Conservation (phyloP, 2,329 filamentous ascomycete species). For the Massarina eburnea region DNA sequence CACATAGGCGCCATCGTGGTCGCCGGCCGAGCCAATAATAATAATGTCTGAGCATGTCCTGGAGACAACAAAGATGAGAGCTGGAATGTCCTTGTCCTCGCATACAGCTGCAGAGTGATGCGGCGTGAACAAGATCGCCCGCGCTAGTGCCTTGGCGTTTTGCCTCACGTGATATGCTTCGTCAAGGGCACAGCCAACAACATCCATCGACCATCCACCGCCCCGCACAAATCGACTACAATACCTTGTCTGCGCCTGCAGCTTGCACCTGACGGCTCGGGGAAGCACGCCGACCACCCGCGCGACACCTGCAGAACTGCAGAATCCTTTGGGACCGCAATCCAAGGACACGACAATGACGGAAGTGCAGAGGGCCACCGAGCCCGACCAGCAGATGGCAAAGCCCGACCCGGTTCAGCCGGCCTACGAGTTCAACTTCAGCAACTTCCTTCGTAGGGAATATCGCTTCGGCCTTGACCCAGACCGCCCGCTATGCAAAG, state of each 20-base stretch:
- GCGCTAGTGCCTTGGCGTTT: background rate
- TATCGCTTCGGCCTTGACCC: conserved; percentile 83
- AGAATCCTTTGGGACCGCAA: background rate
- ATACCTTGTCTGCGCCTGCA: background rate
- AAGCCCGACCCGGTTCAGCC: conserved; percentile 21
- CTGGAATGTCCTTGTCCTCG: too few relatives aligned
- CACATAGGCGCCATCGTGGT: too few relatives aligned
- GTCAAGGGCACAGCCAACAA: background rate
- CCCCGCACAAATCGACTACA: background rate
- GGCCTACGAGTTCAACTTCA: conserved; percentile 76
- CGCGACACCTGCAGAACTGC: background rate
- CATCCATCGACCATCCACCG: background rate
- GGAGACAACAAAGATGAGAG: too few relatives aligned
- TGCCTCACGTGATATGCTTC: background rate
- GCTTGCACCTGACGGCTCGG: background rate
- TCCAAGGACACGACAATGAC: conserved; percentile 17
- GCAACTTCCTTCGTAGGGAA: conserved; percentile 77
- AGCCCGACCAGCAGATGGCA: conserved; percentile 31
- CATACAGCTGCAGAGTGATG: background rate
- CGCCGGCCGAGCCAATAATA: too few relatives aligned
- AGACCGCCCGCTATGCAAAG: conserved; percentile 72
- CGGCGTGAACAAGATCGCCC: background rate
- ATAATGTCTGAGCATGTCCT: too few relatives aligned
- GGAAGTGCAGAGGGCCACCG: conserved; percentile 30
- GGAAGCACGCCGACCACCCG: background rate